Percentiles rank a stretch among this genome's conserved stretches.
phyloP scores from a whole-genome alignment of 768 basidiomycete species.

The Tephrocybe sp. region DNA sequence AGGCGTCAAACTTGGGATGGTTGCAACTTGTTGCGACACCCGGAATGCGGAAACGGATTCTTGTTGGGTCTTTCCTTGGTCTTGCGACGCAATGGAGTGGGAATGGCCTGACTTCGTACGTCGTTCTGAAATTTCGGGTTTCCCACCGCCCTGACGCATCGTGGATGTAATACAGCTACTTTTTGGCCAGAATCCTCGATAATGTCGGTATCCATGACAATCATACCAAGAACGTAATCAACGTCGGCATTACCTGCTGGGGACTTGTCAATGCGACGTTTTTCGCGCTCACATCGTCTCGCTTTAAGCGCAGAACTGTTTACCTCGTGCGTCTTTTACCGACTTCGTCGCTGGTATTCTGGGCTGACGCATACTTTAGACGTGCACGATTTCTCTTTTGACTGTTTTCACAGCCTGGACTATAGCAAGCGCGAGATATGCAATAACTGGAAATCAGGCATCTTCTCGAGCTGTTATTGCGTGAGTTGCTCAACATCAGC shows the following conservation, averaged over 20 bases:
- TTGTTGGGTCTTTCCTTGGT: conserved; percentile 48
- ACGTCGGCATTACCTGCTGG: conserved; percentile 53
- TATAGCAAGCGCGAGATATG: conserved; percentile 46
- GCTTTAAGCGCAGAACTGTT: conserved; percentile 44
- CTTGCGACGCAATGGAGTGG: conserved; percentile 65
- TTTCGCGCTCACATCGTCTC: conserved; percentile 45
- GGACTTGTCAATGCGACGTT: conserved; percentile 50
- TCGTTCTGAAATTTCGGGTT: too few species aligned
- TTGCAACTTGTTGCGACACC: conserved; percentile 38
- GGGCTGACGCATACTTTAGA: too few species aligned
- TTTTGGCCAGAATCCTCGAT: conserved; percentile 51
- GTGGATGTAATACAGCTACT: conserved; percentile 35
- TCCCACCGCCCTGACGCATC: neutral
- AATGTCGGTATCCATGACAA: conserved; percentile 51
- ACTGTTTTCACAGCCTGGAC: conserved; percentile 56
- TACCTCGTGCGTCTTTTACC: conserved; percentile 40
- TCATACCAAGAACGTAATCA: conserved; percentile 52
- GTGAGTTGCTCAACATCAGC: too few species aligned
- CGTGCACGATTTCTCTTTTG: conserved; percentile 44
- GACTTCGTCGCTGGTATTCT: neutral
- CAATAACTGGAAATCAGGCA: conserved; percentile 35
- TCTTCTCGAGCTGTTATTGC: conserved; percentile 50
- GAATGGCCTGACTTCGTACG: conserved; percentile 53
- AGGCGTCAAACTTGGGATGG: conserved; percentile 45
- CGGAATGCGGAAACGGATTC: conserved; percentile 49